Evolutionary conservation across 2,329 filamentous ascomycete genomes (phyloP).

Genomic region (Nemania sp.): DNA sequence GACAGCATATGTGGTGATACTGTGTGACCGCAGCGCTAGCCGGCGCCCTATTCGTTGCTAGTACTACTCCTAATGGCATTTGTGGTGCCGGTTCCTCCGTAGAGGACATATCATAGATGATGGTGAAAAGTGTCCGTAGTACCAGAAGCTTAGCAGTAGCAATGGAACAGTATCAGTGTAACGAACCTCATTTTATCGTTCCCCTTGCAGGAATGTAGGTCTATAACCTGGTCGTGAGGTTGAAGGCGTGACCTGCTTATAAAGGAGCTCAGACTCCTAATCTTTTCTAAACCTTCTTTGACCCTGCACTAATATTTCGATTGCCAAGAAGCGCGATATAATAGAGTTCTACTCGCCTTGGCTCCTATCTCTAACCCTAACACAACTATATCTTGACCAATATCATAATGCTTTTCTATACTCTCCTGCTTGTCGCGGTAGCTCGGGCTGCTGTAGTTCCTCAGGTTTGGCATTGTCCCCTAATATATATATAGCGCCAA

Average conservation of each 20-base stretch:
- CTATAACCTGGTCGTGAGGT: not conserved
- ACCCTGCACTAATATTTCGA: not conserved
- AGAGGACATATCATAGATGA: not conserved
- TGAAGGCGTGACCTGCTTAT: not conserved
- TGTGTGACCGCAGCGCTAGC: not conserved
- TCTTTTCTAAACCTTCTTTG: not conserved
- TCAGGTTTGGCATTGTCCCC: constrained; percentile 3
- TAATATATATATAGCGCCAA: not conserved
- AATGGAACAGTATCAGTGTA: too few species aligned
- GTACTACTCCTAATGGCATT: not conserved
- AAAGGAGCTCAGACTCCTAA: not conserved
- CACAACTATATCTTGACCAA: too few species aligned
- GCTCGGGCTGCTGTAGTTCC: constrained; percentile 6
- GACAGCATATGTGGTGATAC: not conserved
- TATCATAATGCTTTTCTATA: not conserved
- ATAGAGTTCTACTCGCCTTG: too few species aligned
- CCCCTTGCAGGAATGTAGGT: not conserved
- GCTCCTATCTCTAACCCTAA: too few species aligned
- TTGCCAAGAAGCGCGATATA: not conserved
- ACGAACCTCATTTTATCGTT: too few species aligned
- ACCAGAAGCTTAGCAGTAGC: not conserved
- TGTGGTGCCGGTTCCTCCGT: not conserved
- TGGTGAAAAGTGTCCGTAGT: not conserved
- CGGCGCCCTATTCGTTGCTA: not conserved
- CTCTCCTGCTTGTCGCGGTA: not conserved